Base-by-base conservation (phyloP, 805 yeast genomes). In the Ogataea haglerorum region DNA sequence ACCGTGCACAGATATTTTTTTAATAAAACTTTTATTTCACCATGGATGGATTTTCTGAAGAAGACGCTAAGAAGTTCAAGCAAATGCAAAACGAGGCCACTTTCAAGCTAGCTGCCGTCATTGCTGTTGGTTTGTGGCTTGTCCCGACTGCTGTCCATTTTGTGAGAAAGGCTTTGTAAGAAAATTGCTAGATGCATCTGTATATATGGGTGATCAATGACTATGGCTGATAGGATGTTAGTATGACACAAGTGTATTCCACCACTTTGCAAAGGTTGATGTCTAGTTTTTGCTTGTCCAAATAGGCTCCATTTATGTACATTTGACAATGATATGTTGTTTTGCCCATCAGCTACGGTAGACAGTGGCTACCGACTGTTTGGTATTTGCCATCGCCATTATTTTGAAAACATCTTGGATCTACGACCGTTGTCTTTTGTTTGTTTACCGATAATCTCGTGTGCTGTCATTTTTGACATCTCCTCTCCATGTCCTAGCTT, bases 121-220 rank as follows among this genome's bases (percentile, higher is more conserved):
- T 82, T 45, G 86, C 87, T 35, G 76, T 80, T 46, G 78, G 80
- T 16, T 71, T 84, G 56, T 84, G 82, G 81, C 54, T 58, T 19
- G 46, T 63, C 40, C 86, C 86, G 50, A 73, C 80, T 27, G 61
- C 75, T 36, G 62, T 66, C 61, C 82, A 80, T 58, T 76, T 69
- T 48, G 58, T 72, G 54, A 75, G 66, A 55, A 80, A 68, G 58
- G 75, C 56, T 7, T 46, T 48, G 33, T 48, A 46, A 47, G 27
- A 38, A 19, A 7, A 14, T 15, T 12, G 19, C 9, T 6, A 18
- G 21, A 29, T 36, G 34, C 34, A 36, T 36, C 21, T 36, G 40
- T 36, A 36, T 22, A 36, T 36, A 36, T 29, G 40, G 40, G 33
- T 18, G 33, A 30, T 30, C 14, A 30, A 12, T n/a, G 33, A 17